Conservation (phyloP, 2,329 filamentous ascomycete species). For the Xylaria sp. region DNA sequence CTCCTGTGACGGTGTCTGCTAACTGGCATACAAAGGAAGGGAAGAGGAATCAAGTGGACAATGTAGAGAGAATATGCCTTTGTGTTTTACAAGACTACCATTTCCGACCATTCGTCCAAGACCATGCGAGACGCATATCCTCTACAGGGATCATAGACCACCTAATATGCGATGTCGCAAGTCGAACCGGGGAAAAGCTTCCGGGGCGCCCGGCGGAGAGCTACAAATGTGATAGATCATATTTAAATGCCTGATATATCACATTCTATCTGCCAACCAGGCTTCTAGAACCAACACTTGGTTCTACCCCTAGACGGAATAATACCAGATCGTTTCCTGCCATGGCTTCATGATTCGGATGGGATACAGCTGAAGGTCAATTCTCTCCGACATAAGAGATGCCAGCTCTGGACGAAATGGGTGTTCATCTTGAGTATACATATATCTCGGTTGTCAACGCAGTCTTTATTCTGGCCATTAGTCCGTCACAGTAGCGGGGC, state of each 20-base stretch:
- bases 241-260: neutral
- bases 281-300: neutral
- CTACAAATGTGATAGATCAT: constrained; percentile 17
- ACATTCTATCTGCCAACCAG: constrained; percentile 5
- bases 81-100: too few relatives aligned
- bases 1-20: too few relatives aligned
- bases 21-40: too few relatives aligned
- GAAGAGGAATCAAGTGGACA: too few relatives aligned
- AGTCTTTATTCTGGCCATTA: neutral
- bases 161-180: neutral
- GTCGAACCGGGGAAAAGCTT: neutral
- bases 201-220: neutral
- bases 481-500: neutral
- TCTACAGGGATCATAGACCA: too few relatives aligned
- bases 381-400: neutral
- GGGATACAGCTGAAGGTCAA: neutral
- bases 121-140: too few relatives aligned
- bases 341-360: neutral
- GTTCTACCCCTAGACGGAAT: neutral
- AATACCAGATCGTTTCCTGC: neutral
- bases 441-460: neutral
- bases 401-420: neutral
- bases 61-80: too few relatives aligned
- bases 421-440: neutral
- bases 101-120: too few relatives aligned